Evolutionary conservation across 179 eudicot species (phyloP).

Genomic region (Drosera spatulata): DNA sequence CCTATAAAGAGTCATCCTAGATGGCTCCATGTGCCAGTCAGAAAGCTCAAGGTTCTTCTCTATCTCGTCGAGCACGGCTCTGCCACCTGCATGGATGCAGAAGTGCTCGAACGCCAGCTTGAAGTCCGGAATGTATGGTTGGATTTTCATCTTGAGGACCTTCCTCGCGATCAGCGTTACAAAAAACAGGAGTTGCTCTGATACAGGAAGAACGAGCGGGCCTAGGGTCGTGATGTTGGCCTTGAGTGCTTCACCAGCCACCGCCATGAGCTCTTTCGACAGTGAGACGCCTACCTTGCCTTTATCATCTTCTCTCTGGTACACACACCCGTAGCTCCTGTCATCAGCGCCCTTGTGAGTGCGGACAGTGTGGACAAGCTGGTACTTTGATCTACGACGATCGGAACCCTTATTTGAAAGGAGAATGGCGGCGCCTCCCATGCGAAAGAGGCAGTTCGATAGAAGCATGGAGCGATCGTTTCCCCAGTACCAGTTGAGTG

Average conservation of each 20-base stretch:
- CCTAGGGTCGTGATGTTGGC: constrained; percentile 10
- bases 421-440: constrained; percentile 16
- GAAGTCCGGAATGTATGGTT: constrained; percentile 18
- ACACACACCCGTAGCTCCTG: constrained; percentile 7
- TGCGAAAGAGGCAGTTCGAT: constrained; percentile 12
- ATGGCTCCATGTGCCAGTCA: constrained; percentile 21
- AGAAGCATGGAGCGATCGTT: constrained; percentile 11
- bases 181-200: constrained; percentile 11
- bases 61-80: constrained; percentile 16
- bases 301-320: constrained; percentile 6
- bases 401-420: constrained; percentile 8
- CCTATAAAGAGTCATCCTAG: constrained; percentile 17
- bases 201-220: constrained; percentile 13
- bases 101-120: constrained; percentile 18
- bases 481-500: constrained; percentile 13
- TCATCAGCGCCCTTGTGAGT: constrained; percentile 14
- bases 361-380: constrained; percentile 11
- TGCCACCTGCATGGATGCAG: constrained; percentile 18
- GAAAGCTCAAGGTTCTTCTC: constrained; percentile 17
- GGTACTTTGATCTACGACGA: constrained; percentile 10
- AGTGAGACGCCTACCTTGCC: constrained; percentile 3
- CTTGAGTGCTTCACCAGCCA: constrained; percentile 10
- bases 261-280: constrained; percentile 10
- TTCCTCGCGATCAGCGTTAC: constrained; percentile 6
- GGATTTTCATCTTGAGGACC: constrained; percentile 11